Evolutionary conservation across 495 filamentous ascomycete species (phyloP).

Genomic region (Daldinia grandis): DNA sequence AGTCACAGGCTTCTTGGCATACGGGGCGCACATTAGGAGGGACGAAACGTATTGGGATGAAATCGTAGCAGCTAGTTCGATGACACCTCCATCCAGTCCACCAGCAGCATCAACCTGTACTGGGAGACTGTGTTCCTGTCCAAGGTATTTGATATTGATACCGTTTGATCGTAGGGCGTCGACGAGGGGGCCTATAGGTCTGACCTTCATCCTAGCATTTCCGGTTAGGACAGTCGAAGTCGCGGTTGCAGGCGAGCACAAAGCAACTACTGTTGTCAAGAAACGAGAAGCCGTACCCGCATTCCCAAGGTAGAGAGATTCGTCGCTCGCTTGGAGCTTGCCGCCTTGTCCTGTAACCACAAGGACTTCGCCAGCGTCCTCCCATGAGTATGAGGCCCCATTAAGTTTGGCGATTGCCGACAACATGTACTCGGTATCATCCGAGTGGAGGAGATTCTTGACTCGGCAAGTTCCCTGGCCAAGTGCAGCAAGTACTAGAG

Average conservation of each 20-base stretch:
- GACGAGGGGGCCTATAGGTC: conserved; percentile 93
- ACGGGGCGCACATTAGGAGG: conserved; percentile 95
- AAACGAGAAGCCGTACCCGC: conserved; percentile 96
- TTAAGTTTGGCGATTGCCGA: conserved; percentile 82
- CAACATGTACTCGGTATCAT: conserved; percentile 97
- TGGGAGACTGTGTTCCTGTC: conserved; percentile 80
- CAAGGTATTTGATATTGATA: conserved; percentile 81
- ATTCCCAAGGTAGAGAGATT: conserved; percentile 91
- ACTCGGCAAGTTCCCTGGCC: conserved; percentile 87
- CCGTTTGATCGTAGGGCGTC: conserved; percentile 88
- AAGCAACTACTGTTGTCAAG: conserved; percentile 88
- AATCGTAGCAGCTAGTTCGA: conserved; percentile 90
- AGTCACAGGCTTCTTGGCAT: conserved; percentile 92
- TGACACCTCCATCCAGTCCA: conserved; percentile 89
- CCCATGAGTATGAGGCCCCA: conserved; percentile 94
- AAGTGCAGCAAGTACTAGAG: conserved; percentile 90
- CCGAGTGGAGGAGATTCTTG: conserved; percentile 91
- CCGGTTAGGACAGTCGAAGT: conserved; percentile 85
- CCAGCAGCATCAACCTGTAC: conserved; percentile 81
- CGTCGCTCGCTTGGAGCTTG: conserved; percentile 74
- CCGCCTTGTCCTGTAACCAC: conserved; percentile 92
- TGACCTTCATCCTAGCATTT: conserved; percentile 94
- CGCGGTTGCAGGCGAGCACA: conserved; percentile 71
- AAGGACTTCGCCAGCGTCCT: conserved; percentile 88
- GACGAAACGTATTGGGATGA: conserved; percentile 98